phyloP scores from a whole-genome alignment of 1,284 basidiomycete species.

The Cutaneotrichosporon sp. region DNA sequence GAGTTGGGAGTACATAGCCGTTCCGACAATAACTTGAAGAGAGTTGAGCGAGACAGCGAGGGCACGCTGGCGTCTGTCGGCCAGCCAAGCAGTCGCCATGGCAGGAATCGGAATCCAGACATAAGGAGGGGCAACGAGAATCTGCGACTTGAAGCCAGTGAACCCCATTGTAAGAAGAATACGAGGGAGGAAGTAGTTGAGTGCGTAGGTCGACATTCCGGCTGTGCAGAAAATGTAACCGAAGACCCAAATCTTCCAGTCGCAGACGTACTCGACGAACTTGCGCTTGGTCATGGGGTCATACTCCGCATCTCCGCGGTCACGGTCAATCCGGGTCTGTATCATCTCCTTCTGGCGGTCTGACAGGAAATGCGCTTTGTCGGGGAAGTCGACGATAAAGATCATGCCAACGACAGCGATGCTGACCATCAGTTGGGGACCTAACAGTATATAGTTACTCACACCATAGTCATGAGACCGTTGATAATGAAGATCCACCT shows the following conservation, averaged over 20 bases:
- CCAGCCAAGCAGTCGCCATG: slow-evolving; percentile 38
- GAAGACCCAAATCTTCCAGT: slow-evolving; percentile 50
- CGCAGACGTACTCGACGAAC: slow-evolving; percentile 37
- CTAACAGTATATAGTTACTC: background rate
- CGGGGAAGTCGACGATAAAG: slow-evolving; percentile 18
- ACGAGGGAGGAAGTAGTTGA: slow-evolving; percentile 48
- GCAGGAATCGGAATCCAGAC: slow-evolving; percentile 41
- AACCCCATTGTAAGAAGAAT: slow-evolving; percentile 49
- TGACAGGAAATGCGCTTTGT: slow-evolving; percentile 14
- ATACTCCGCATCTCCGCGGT: slow-evolving; percentile 41
- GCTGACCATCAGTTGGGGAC: too few species aligned
- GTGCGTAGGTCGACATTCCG: slow-evolving; percentile 16
- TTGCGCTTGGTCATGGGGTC: slow-evolving; percentile 46
- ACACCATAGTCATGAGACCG: slow-evolving; percentile 9
- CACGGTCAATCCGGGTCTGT: slow-evolving; percentile 13
- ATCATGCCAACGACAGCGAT: slow-evolving; percentile 2
- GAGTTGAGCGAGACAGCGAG: slow-evolving; percentile 13
- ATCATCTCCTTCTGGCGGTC: slow-evolving; percentile 9
- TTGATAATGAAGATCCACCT: slow-evolving; percentile 14
- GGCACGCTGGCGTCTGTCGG: slow-evolving; percentile 35
- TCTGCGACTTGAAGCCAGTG: slow-evolving; percentile 30
- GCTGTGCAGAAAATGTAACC: slow-evolving; percentile 42
- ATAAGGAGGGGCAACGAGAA: slow-evolving; percentile 49
- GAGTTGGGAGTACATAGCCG: slow-evolving; percentile 17
- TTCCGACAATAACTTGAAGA: slow-evolving; percentile 11